Base-by-base conservation (phyloP, 345 rosid genomes). In the Melaleuca quinquenervia region DNA sequence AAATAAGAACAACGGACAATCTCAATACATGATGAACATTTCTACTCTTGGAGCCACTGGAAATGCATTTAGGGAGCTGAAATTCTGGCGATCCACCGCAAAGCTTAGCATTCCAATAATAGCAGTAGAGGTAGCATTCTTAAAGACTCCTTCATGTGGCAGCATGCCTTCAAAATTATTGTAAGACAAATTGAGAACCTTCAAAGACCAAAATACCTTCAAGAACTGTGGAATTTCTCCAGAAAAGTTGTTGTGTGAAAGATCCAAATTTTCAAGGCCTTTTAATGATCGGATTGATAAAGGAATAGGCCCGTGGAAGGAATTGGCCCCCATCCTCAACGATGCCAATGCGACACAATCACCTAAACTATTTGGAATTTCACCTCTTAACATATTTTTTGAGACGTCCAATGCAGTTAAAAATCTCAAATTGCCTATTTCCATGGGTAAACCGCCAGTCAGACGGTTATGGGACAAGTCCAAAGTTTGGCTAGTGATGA, bases 161-260 rank as follows among this genome's bases (percentile, higher is more conserved):
- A 64, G 45, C 76, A 32, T 64, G 11, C 76, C 76, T 32, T 16
- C 11, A 4, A 64, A 64, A 64, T 85, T 55, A 74, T 88, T 88
- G 54, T 49, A 83, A 49, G 89, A 88, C 14, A 88, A 56, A 82
- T 88, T 83, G 7, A 88, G 51, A 18, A 44, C 8, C 60, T 44
- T 3, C 26, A 88, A 55, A 24, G 29, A 74, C 56, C 15, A 26
- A 14, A 88, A 41, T 49, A 16, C 51, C 49, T 7, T 54, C 82
- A 88, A 85, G n/a, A 54, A 82, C 5, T 26, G 1, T 8, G 89
- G 89, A 27, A 88, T 88, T 24, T 50, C 84, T 21, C 86, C 86
- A 1, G 52, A 36, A 83, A 88, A 49, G 14, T 64, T 64, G 11
- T 64, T 64, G 1, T 7, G 76, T 64, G 76, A 64, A 64, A 64